Evolutionary conservation across 2,329 filamentous ascomycete species (phyloP).

Genomic region (Amphichorda felina): DNA sequence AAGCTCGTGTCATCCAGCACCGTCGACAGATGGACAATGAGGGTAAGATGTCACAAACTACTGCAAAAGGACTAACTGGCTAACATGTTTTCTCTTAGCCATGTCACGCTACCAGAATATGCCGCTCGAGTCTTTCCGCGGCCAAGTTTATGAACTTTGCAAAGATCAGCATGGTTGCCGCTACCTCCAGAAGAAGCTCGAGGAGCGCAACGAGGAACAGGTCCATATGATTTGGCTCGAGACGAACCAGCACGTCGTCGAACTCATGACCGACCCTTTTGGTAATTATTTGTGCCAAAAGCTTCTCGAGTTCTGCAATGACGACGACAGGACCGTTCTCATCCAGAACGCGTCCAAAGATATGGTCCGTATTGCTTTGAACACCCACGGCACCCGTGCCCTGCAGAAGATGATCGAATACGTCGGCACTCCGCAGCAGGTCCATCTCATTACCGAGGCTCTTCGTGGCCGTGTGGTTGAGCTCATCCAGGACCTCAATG

Average conservation of each 20-base stretch:
- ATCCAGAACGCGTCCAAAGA: constrained; percentile 82
- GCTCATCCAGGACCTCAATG: constrained; percentile 93
- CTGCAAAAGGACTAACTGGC: neutral
- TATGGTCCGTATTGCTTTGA: constrained; percentile 87
- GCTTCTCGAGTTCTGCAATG: constrained; percentile 86
- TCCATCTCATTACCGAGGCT: constrained; percentile 76
- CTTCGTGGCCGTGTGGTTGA: constrained; percentile 78
- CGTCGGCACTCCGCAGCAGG: constrained; percentile 75
- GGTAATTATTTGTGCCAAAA: constrained; percentile 99
- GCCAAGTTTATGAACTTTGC: constrained; percentile 81
- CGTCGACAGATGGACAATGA: constrained; percentile 65
- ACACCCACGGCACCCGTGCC: constrained; percentile 93
- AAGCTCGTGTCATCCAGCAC: constrained; percentile 63
- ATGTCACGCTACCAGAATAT: constrained; percentile 78
- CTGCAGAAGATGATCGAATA: constrained; percentile 99
- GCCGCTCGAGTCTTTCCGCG: constrained; percentile 66
- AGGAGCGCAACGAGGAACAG: constrained; percentile 73
- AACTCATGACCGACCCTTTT: constrained; percentile 98
- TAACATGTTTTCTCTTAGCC: constrained; percentile 22
- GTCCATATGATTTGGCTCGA: constrained; percentile 91
- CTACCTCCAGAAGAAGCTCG: constrained; percentile 93
- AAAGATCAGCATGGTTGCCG: constrained; percentile 98
- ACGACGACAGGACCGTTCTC: constrained; percentile 85
- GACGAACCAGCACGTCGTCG: constrained; percentile 85
- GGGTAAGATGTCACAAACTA: constrained; percentile 28